phyloP scores from a whole-genome alignment of 441 rosid genomes.

The Syzygium malaccense region DNA sequence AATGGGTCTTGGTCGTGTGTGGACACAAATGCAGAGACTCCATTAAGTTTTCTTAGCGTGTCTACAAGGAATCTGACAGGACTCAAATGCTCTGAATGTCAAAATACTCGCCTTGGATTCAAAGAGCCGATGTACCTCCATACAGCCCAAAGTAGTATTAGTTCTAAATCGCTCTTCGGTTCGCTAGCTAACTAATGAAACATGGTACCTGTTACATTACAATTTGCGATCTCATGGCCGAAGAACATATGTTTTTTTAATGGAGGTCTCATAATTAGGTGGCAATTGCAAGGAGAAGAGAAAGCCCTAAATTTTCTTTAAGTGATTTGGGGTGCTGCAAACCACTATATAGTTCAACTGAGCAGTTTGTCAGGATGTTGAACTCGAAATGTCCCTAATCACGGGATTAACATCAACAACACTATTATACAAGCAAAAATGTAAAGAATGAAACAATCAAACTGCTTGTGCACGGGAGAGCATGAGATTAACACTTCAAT shows the following conservation, averaged over 20 bases:
- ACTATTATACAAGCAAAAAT: background rate
- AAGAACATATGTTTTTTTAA: background rate
- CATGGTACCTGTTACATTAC: background rate
- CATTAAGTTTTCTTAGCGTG: background rate
- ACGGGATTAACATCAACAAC: background rate
- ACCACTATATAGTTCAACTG: constrained; percentile 39
- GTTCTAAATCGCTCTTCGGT: background rate
- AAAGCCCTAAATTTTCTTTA: background rate
- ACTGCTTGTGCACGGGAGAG: background rate
- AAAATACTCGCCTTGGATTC: background rate
- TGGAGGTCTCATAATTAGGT: background rate
- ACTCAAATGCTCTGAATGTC: background rate
- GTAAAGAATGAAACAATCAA: constrained; percentile 25
- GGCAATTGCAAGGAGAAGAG: background rate
- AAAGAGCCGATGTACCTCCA: background rate
- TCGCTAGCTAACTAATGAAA: background rate
- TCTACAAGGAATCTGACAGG: background rate
- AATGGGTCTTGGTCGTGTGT: background rate
- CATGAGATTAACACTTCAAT: background rate
- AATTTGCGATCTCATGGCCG: background rate
- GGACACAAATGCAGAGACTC: too few species aligned
- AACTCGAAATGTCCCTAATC: constrained; percentile 9
- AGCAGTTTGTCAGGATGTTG: constrained; percentile 32
- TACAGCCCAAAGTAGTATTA: background rate
- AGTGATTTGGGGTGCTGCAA: background rate